phyloP scores from a whole-genome alignment of 129 eudicot species.

The Daucus carota region DNA sequence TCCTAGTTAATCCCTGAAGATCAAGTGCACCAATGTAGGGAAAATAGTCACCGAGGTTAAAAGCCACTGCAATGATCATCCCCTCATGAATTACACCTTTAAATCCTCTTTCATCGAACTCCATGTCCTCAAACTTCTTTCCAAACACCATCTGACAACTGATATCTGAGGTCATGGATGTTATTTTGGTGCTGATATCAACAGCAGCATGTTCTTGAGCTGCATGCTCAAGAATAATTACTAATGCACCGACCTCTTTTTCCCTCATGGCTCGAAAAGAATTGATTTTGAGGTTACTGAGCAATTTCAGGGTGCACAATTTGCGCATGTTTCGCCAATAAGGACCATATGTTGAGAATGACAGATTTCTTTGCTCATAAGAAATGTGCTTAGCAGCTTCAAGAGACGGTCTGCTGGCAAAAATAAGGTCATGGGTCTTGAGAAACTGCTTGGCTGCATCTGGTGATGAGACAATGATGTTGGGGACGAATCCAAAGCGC shows the following conservation, averaged over 20 bases:
- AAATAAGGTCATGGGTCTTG: conserved; percentile 28
- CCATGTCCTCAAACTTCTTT: conserved; percentile 4
- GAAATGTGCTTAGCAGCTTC: conserved; percentile 24
- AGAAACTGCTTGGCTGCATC: conserved; percentile 29
- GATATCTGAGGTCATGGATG: conserved; percentile 13
- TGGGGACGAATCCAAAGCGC: conserved; percentile 28
- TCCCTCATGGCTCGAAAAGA: conserved; percentile 25
- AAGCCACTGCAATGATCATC: conserved; percentile 1
- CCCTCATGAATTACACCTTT: conserved; percentile 6
- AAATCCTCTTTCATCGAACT: conserved; percentile 3
- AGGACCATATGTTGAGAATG: conserved; percentile 21
- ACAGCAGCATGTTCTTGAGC: conserved; percentile 4
- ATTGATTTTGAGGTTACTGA: conserved; percentile 23
- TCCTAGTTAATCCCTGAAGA: conserved; percentile 7
- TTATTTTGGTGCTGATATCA: conserved; percentile 20
- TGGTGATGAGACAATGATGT: conserved; percentile 35
- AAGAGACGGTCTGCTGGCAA: conserved; percentile 24
- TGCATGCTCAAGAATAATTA: conserved; percentile 8
- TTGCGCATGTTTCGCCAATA: conserved; percentile 41
- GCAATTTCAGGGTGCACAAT: conserved; percentile 31
- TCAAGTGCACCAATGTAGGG: conserved; percentile 6
- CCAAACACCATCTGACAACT: conserved; percentile 9
- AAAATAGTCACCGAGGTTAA: conserved; percentile 7
- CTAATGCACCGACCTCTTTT: conserved; percentile 15
- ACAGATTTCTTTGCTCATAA: conserved; percentile 22